A percentile compares a stretch with the other conserved stretches of the same genome.
Conservation (phyloP, 169 alveolate genomes). For the Pseudocohnilembus persalinus region DNA sequence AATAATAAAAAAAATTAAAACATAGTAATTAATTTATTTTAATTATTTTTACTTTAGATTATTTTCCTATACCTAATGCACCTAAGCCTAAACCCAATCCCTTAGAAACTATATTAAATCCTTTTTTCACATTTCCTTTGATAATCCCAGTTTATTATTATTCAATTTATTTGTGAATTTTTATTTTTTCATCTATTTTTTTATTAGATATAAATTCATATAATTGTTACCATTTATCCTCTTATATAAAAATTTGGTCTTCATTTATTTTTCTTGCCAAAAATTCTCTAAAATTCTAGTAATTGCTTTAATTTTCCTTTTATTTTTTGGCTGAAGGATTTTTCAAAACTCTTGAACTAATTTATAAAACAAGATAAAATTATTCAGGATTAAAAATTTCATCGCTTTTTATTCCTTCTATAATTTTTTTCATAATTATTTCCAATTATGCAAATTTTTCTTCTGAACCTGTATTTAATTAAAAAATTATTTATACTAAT, state of each 20-base stretch:
- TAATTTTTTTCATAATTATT: background rate
- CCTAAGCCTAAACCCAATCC: background rate
- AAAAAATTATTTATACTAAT: too few species aligned
- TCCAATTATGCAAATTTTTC: background rate
- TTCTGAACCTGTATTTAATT: background rate
- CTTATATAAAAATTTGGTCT: background rate
- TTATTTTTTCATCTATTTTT: background rate
- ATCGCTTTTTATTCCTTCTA: background rate
- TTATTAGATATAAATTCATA: background rate
- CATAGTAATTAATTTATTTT: background rate
- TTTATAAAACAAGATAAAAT: background rate
- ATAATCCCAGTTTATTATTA: background rate
- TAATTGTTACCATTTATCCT: background rate
- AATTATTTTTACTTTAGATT: background rate
- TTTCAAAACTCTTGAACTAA: background rate
- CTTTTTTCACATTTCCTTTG: conserved; percentile 5
- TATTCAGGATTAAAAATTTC: background rate
- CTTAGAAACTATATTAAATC: background rate
- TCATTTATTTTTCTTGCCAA: background rate
- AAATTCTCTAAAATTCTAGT: background rate
- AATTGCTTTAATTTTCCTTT: background rate
- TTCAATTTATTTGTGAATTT: too few species aligned
- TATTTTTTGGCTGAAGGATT: background rate
- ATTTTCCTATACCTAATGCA: background rate
- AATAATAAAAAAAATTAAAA: too few species aligned